A percentile compares a stretch with the other conserved stretches of the same genome.
phyloP scores from a whole-genome alignment of 257 asterid genomes.

The Solanum lignicaule region DNA sequence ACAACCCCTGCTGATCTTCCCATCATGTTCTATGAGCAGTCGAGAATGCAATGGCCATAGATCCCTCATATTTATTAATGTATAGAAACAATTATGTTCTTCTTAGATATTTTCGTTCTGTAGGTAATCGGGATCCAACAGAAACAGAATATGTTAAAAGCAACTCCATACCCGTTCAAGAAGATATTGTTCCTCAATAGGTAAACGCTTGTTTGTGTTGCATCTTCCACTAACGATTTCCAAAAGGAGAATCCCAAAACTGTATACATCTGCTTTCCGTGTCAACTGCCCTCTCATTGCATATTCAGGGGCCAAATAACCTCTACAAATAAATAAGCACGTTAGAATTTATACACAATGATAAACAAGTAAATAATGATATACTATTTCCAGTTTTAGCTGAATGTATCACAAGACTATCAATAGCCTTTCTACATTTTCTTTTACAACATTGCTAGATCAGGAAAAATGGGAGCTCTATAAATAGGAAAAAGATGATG shows the following conservation, averaged over 20 bases:
- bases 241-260: conserved; percentile 75
- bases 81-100: not conserved
- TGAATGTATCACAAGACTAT: not conserved
- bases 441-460: not conserved
- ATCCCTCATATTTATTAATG: not conserved
- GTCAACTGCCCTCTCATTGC: conserved; percentile 80
- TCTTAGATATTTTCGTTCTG: not conserved
- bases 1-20: not conserved
- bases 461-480: not conserved
- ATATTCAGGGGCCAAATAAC: conserved; percentile 96
- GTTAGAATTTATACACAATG: not conserved
- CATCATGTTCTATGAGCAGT: not conserved
- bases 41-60: not conserved
- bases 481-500: not conserved
- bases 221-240: conserved; percentile 80
- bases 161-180: conserved; percentile 57
- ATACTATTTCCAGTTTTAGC: not conserved
- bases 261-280: conserved; percentile 77
- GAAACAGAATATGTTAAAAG: not conserved
- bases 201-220: conserved; percentile 61
- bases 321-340: conserved; percentile 24
- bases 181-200: conserved; percentile 46
- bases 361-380: not conserved
- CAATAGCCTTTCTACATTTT: not conserved
- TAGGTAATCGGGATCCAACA: not conserved